These are phyloP conservation scores for Agrocybe chaxingu DNA, from an alignment of 768 basidiomycete species.

Conservation along the genomic window DNA sequence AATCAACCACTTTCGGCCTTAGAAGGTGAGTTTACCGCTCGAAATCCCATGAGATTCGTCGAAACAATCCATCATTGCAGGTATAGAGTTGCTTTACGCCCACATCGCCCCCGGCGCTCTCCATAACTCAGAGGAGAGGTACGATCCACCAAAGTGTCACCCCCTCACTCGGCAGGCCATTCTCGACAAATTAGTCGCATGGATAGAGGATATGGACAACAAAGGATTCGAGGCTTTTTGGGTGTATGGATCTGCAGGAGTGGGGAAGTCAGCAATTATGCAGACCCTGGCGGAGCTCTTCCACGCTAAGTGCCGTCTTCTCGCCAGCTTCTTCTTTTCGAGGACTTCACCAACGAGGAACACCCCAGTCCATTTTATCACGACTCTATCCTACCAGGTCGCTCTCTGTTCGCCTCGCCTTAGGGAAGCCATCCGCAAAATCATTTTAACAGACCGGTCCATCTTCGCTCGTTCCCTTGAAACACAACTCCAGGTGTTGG, in stretches of 20 bases:
- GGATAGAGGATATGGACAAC: background rate
- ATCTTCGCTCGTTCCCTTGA: background rate
- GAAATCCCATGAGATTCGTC: no score
- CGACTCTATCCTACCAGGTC: slow-evolving; percentile 5
- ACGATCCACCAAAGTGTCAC: slow-evolving; percentile 1
- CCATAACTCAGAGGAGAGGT: background rate
- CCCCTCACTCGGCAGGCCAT: background rate
- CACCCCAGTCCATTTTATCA: background rate
- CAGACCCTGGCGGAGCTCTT: slow-evolving; percentile 2
- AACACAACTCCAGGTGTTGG: background rate
- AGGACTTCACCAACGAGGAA: background rate
- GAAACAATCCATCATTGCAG: no score
- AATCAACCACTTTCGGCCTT: no score
- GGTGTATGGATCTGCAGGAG: slow-evolving; percentile 1
- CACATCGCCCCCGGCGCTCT: background rate
- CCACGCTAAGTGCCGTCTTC: background rate
- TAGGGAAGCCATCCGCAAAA: background rate
- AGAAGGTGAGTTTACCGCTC: no score
- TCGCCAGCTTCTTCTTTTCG: slow-evolving; percentile 9
- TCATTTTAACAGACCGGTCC: background rate
- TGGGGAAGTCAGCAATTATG: slow-evolving; percentile 5
- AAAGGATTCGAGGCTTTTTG: background rate
- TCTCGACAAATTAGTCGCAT: background rate
- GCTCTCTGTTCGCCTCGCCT: background rate
- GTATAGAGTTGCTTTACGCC: no score